Percentiles rank a stretch among this genome's conserved stretches.
phyloP scores from a whole-genome alignment of 2,329 filamentous ascomycete genomes.

The Didymella sp. region DNA sequence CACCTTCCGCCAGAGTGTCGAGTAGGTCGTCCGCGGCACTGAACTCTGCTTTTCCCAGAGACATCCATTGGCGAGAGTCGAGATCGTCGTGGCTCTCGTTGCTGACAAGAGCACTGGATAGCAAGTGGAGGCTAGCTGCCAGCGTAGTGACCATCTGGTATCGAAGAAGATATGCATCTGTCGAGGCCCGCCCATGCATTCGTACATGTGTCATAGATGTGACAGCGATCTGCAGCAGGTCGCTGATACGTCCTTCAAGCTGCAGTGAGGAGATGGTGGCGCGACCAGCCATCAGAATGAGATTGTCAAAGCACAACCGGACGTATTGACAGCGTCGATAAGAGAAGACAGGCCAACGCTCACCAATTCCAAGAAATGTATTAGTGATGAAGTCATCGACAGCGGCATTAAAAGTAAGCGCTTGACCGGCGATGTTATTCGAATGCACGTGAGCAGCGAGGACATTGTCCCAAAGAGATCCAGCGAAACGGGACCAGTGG shows the following conservation, averaged over 20 bases:
- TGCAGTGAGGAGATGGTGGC: slow-evolving; percentile 33
- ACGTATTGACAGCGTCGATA: slow-evolving; percentile 15
- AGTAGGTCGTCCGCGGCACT: slow-evolving; percentile 23
- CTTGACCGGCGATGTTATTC: slow-evolving; percentile 13
- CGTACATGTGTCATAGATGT: slow-evolving; percentile 25
- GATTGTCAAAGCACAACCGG: slow-evolving; percentile 29
- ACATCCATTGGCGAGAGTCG: not conserved
- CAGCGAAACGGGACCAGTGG: slow-evolving; percentile 35
- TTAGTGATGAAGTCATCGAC: slow-evolving; percentile 20
- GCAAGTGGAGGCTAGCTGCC: slow-evolving; percentile 27
- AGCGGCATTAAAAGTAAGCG: slow-evolving; percentile 16
- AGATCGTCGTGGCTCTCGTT: slow-evolving; percentile 7
- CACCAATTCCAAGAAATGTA: not conserved
- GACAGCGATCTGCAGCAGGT: slow-evolving; percentile 27
- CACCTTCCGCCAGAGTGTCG: not conserved
- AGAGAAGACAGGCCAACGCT: not conserved
- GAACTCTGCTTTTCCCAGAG: slow-evolving; percentile 23
- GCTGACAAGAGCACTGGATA: slow-evolving; percentile 31
- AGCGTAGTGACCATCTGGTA: slow-evolving; percentile 13
- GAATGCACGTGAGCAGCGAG: slow-evolving; percentile 21
- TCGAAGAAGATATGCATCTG: not conserved
- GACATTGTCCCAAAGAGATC: slow-evolving; percentile 32
- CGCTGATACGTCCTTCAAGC: slow-evolving; percentile 23
- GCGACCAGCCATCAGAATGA: slow-evolving; percentile 37
- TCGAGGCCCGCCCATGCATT: not conserved